Evolutionary conservation across 306 rosid genomes (phyloP).

Genomic region (Elaeagnus macrophylla): DNA sequence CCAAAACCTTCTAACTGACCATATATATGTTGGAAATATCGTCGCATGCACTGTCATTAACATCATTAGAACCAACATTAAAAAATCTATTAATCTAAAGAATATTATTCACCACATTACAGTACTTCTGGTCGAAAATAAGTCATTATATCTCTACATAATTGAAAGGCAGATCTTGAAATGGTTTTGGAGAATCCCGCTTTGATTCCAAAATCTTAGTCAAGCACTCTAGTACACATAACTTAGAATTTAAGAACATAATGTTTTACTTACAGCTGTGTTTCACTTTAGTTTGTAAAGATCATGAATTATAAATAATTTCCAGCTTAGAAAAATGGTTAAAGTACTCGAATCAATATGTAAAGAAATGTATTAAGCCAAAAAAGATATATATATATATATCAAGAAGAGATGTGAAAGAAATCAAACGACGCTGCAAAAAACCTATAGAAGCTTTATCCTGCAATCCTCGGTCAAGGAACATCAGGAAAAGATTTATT

Average conservation of each 20-base stretch:
- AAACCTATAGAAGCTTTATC: too few relatives aligned
- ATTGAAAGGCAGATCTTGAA: constrained; percentile 82
- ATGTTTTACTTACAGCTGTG: background rate
- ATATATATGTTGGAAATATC: constrained; percentile 66
- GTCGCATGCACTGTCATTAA: constrained; percentile 59
- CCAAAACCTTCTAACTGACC: constrained; percentile 49
- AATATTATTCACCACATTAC: constrained; percentile 7
- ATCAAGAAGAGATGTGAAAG: too few relatives aligned
- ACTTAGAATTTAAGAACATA: constrained; percentile 7
- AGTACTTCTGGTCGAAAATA: constrained; percentile 62
- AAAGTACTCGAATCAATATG: background rate
- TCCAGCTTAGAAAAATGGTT: background rate
- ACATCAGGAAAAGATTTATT: too few relatives aligned
- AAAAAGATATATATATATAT: too few relatives aligned
- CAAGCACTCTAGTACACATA: constrained; percentile 56
- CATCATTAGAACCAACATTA: constrained; percentile 11
- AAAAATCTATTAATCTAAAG: background rate
- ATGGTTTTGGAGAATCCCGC: constrained; percentile 77
- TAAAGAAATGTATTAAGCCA: too few relatives aligned
- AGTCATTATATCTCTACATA: constrained; percentile 84
- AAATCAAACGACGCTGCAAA: too few relatives aligned
- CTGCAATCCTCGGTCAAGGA: too few relatives aligned
- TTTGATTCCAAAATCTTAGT: constrained; percentile 80
- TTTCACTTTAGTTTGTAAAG: background rate
- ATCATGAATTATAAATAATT: constrained; percentile 1